A percentile compares a stretch with the other conserved stretches of the same genome.
Evolutionary conservation across 148 eudicot genomes (phyloP).

Genomic region (Vaccinium vitisidaea): DNA sequence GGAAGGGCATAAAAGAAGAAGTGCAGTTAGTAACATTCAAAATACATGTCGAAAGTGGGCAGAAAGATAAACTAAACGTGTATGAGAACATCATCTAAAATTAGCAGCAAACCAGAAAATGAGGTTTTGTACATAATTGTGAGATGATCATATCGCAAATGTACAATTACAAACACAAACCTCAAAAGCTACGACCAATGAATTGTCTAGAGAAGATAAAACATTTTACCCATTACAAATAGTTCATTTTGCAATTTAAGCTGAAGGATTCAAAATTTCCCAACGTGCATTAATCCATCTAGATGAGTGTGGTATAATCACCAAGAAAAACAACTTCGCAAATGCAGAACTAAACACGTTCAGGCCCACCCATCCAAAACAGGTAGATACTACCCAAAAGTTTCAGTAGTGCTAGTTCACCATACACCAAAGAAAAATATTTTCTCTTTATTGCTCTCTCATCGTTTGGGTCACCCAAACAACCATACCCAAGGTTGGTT

Average conservation of each 20-base stretch:
- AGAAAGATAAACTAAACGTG: neutral
- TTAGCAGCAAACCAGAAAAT: neutral
- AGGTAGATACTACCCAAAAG: neutral
- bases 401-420: neutral
- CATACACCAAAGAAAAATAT: neutral
- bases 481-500: too few species aligned
- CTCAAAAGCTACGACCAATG: neutral
- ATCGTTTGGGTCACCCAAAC: too few species aligned
- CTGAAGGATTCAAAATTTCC: neutral
- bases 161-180: neutral
- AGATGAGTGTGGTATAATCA: neutral
- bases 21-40: neutral
- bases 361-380: neutral
- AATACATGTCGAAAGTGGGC: neutral
- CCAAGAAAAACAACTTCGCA: neutral
- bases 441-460: too few species aligned
- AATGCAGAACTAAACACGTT: neutral
- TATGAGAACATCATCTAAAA: neutral
- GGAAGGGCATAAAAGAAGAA: neutral
- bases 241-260: neutral
- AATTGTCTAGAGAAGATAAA: neutral
- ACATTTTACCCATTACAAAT: neutral
- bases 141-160: neutral
- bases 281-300: neutral
- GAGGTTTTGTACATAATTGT: neutral